Base-by-base conservation (phyloP, 23 red algal species). In the Gracilaria domingensis region DNA sequence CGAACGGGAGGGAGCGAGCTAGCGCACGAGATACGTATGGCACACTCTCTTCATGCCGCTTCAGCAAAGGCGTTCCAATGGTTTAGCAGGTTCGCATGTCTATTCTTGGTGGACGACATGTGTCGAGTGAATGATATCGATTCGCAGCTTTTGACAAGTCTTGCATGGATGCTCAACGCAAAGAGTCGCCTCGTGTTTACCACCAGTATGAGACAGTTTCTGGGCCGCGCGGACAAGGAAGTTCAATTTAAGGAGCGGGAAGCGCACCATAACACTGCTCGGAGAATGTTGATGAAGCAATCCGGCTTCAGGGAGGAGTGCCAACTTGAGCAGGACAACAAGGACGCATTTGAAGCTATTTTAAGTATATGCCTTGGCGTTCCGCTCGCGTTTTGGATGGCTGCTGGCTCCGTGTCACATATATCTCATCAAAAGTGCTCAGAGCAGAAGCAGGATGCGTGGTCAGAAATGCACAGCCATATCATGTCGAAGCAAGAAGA, bases 91-190 rank as follows among this genome's bases (percentile, higher is more conserved):
- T 24, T 4, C 25, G 34, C 2, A 45, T 75, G 70, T 34, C n/a
- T 75, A 7, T 75, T 75, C 34, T 24, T 75, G 20, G 34, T 75
- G 23, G 70, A 75, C 34, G 70, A 75, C 34, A 75, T 75, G 4
- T 12, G 70, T 6, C 34, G 70, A 34, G 70, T 75, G 42, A 75
- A 75, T 17, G 70, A 23, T 7, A 75, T 75, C 34, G 70, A 75
- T 17, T 75, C 70, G 23, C 20, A 28, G 6, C 20, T 75, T 39
- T 75, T 75, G 20, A 28, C 3, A 4, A 24, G 8, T n/a, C 42
- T 75, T 39, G 70, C 36, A 8, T 32, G n/a, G 4, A 34, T 75
- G 70, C 12, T 75, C 4, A 28, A 64, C 58, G 6, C 21, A n/a
- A 29, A 64, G 17, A 29, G 58, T 29, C 21, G 21, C 3, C 26